These are phyloP conservation scores for Sonneratia caseolaris DNA, from an alignment of 345 rosid genomes.

Conservation along the genomic window DNA sequence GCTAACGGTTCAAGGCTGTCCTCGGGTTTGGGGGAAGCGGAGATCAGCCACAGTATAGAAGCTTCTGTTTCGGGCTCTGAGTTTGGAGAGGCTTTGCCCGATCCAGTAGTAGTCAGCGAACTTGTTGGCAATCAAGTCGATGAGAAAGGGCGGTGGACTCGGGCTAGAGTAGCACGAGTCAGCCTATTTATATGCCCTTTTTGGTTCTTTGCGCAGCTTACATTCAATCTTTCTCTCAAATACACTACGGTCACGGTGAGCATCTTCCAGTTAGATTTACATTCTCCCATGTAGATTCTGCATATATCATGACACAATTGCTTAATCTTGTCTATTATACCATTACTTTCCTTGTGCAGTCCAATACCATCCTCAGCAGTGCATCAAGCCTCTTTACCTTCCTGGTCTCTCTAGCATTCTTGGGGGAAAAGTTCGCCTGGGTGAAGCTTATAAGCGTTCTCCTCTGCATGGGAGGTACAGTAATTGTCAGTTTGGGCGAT, in stretches of 20 bases:
- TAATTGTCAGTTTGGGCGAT: constrained; percentile 86
- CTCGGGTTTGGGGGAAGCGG: constrained; percentile 28
- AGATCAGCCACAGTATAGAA: constrained; percentile 18
- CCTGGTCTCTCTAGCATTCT: constrained; percentile 59
- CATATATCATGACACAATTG: not conserved
- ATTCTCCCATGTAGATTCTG: not conserved
- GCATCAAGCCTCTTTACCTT: constrained; percentile 87
- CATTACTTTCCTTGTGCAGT: constrained; percentile 37
- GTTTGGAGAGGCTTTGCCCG: constrained; percentile 18
- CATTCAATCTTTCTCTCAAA: constrained; percentile 83
- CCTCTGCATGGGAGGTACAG: constrained; percentile 89
- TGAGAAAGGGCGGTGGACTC: constrained; percentile 82
- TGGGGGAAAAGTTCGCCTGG: constrained; percentile 89
- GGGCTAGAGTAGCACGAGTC: constrained; percentile 66
- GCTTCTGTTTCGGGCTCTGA: constrained; percentile 22
- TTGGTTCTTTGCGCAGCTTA: constrained; percentile 90
- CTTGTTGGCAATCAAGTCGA: constrained; percentile 34
- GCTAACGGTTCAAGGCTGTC: constrained; percentile 16
- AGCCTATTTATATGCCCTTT: constrained; percentile 77
- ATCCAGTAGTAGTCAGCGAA: constrained; percentile 14
- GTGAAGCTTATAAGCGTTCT: constrained; percentile 76
- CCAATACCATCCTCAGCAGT: constrained; percentile 89
- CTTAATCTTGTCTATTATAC: constrained; percentile 3
- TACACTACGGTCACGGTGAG: constrained; percentile 87
- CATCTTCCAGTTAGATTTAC: constrained; percentile 2